Conservation (phyloP, 345 rosid species). For the Xanthoceras sorbifolium region DNA sequence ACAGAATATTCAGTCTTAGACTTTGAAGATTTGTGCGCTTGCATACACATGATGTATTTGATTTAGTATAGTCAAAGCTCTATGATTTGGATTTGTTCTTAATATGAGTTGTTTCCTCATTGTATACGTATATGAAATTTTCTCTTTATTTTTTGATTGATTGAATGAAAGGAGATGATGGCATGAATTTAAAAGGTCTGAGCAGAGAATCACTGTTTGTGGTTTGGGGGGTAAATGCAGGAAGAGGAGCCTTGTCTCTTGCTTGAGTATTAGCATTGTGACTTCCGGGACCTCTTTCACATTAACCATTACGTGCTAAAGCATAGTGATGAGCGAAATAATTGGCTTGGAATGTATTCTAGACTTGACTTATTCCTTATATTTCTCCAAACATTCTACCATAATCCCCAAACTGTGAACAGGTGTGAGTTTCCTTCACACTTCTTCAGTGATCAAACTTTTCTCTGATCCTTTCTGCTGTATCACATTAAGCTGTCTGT, state of each 20-base stretch:
- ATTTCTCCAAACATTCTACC: conserved; percentile 16
- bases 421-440: neutral
- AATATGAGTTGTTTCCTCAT: neutral
- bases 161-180: neutral
- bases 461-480: neutral
- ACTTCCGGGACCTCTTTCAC: conserved; percentile 37
- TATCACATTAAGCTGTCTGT: neutral
- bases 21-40: neutral
- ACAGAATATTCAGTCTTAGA: neutral
- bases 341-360: conserved; percentile 9
- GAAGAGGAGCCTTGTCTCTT: conserved; percentile 42
- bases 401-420: neutral
- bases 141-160: neutral
- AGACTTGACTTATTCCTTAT: conserved; percentile 18
- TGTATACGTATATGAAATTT: neutral
- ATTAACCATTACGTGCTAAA: conserved; percentile 17
- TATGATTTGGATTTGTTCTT: neutral
- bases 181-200: conserved; percentile 1
- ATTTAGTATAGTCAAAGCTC: neutral
- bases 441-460: neutral
- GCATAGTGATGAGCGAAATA: conserved; percentile 21
- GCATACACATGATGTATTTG: neutral
- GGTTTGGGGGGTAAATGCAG: neutral
- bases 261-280: conserved; percentile 32
- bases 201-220: neutral